Conservation (phyloP, 768 basidiomycete species). For the Tylopilus sp. region DNA sequence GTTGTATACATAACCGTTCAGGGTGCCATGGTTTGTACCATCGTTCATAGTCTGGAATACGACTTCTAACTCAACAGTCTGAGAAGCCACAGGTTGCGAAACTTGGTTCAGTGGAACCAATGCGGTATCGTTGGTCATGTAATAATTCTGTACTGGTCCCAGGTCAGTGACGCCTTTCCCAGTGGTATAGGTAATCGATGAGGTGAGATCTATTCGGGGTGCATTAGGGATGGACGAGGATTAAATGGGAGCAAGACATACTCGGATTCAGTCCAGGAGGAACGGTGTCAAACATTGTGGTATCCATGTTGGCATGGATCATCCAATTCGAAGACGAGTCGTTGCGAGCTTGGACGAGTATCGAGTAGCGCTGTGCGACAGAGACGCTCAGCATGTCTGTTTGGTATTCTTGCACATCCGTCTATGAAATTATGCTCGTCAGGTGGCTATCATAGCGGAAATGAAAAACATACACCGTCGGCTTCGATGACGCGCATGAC, state of each 20-base stretch:
- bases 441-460: background rate
- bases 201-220: slow-evolving; percentile 61
- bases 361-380: slow-evolving; percentile 90
- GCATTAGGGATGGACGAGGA: background rate
- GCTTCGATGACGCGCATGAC: slow-evolving; percentile 82
- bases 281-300: slow-evolving; percentile 82
- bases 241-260: slow-evolving; percentile 33
- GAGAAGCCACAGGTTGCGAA: slow-evolving; percentile 49
- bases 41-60: slow-evolving; percentile 82
- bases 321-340: slow-evolving; percentile 82
- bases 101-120: slow-evolving; percentile 60
- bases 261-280: slow-evolving; percentile 74
- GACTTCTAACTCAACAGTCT: slow-evolving; percentile 66
- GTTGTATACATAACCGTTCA: slow-evolving; percentile 70
- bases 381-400: slow-evolving; percentile 71
- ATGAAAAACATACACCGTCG: slow-evolving; percentile 59
- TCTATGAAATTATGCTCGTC: slow-evolving; percentile 37
- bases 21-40: slow-evolving; percentile 81
- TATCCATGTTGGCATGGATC: slow-evolving; percentile 90
- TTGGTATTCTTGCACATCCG: slow-evolving; percentile 70
- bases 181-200: slow-evolving; percentile 73
- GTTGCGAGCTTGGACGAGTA: slow-evolving; percentile 89
- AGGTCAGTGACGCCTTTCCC: slow-evolving; percentile 50
- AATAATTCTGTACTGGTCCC: slow-evolving; percentile 54
- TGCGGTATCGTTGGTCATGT: slow-evolving; percentile 60